Base-by-base conservation (phyloP, 2,329 filamentous ascomycete genomes). In the Amauroascus verrucosus region DNA sequence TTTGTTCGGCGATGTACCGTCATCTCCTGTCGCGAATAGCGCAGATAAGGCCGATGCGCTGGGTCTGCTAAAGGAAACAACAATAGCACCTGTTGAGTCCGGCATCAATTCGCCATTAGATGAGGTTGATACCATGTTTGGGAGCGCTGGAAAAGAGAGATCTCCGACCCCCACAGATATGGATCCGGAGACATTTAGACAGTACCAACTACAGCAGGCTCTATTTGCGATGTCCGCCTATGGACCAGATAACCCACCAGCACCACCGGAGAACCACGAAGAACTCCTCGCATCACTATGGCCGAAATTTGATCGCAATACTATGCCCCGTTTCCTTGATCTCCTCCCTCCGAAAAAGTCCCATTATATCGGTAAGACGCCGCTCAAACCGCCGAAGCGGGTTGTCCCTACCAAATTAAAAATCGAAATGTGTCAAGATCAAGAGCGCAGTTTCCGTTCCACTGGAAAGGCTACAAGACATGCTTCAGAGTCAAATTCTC, bases 391-490 rank as follows among this genome's bases (percentile, higher is more conserved):
- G 38, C 87, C 89, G 0, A 93, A 90, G 68, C 77, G 87, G 14
- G 77, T 97, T 2, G 79, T 89, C 4, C 88, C 89, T 0, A 90
- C 85, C 18, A 98, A 98, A 69, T 77, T 95, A 54, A 89, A 82
- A 57, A 76, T 98, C 13, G 93, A 98, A 57, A 74, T 97, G 32
- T 85, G 87, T 2, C 78, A 81, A 45, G 93, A 97, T 62, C 86
- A 95, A 60, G 88, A 95, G 67, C 88, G 89, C 61, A 76, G 79
- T 24, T 98, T 97, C 66, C 82, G 83, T 53, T 80, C 91, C n/a
- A 77, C 81, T 0, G 83, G 83, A 0, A 77, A 81, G 24, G 75
- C 78, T 0, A 72, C 74, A 37, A 77, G 79, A 59, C 69, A 72
- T 26, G 67, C 70, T 9, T 68, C 73, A 6, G 72, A 75, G 52